Conservation (phyloP, 1,284 basidiomycete genomes). For the Heterobasidion irregulare region DNA sequence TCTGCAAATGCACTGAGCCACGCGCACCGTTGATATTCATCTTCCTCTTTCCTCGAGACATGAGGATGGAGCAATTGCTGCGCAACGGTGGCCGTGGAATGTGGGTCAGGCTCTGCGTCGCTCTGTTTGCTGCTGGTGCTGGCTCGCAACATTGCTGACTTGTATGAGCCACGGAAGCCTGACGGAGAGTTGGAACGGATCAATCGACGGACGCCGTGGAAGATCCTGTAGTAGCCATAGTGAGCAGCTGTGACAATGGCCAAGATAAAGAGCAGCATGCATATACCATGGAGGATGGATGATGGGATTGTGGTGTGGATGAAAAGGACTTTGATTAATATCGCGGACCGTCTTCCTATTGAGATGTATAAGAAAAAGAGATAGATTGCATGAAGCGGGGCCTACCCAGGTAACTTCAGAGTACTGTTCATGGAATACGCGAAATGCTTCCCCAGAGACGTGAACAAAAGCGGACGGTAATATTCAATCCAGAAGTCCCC, state of each 20-base stretch:
- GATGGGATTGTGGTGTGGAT: slow-evolving; percentile 39
- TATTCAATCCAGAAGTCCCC: slow-evolving; percentile 87
- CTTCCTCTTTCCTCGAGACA: slow-evolving; percentile 55
- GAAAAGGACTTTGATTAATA: slow-evolving; percentile 66
- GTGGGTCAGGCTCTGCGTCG: slow-evolving; percentile 26
- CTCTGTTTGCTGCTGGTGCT: slow-evolving; percentile 14
- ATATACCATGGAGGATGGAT: slow-evolving; percentile 35
- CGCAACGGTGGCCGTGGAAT: slow-evolving; percentile 60
- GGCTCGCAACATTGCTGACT: slow-evolving; percentile 21
- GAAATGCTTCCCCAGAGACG: slow-evolving; percentile 76
- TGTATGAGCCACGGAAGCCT: slow-evolving; percentile 30
- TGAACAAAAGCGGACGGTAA: slow-evolving; percentile 82
- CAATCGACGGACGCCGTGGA: slow-evolving; percentile 68
- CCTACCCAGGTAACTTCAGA: slow-evolving; percentile 71
- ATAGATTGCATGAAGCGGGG: not conserved
- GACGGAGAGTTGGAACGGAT: slow-evolving; percentile 45
- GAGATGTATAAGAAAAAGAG: not conserved
- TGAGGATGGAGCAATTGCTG: slow-evolving; percentile 55
- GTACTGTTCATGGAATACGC: slow-evolving; percentile 85
- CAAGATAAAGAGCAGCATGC: not conserved
- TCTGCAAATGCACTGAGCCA: not conserved
- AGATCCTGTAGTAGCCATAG: slow-evolving; percentile 36
- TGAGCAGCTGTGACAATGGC: slow-evolving; percentile 1
- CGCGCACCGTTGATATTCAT: slow-evolving; percentile 74
- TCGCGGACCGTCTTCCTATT: slow-evolving; percentile 60